A percentile compares a stretch with the other conserved stretches of the same genome.
These are phyloP conservation scores for Pyrrhoderma noxium DNA, from an alignment of 1,284 basidiomycete genomes.

Conservation along the genomic window DNA sequence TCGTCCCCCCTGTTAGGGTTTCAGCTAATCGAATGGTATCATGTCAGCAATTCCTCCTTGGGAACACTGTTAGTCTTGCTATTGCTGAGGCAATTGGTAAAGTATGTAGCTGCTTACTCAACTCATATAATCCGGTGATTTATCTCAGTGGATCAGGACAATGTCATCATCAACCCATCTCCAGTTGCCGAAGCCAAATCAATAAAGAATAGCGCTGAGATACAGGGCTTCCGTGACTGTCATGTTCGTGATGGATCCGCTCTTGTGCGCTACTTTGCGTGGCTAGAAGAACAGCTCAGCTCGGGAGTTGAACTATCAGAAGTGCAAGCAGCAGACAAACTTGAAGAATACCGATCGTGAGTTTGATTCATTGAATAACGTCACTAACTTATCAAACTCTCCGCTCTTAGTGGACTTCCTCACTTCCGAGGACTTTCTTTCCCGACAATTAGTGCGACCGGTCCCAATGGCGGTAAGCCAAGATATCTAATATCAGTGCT, in stretches of 20 bases:
- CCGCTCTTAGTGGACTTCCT: conserved; percentile 49
- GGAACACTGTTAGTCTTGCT: conserved; percentile 71
- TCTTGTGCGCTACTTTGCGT: conserved; percentile 83
- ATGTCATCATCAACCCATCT: conserved; percentile 57
- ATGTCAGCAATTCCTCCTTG: conserved; percentile 51
- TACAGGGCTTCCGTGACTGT: conserved; percentile 83
- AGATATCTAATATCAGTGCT: neutral
- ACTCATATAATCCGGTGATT: neutral
- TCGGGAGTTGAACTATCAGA: conserved; percentile 68
- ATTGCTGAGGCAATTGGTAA: conserved; percentile 70
- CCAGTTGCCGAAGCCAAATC: conserved; percentile 81
- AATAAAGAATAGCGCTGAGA: conserved; percentile 83
- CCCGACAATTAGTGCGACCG: conserved; percentile 86
- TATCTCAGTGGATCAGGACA: conserved; percentile 35
- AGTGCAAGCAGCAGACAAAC: conserved; percentile 70
- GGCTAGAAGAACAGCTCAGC: conserved; percentile 82
- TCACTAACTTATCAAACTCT: conserved; percentile 2
- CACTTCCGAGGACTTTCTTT: conserved; percentile 88
- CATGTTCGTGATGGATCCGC: conserved; percentile 92
- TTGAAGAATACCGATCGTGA: conserved; percentile 77
- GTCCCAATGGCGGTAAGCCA: conserved; percentile 72
- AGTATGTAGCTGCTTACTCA: conserved; percentile 29
- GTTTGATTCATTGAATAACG: conserved; percentile 27
- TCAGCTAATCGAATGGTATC: neutral
- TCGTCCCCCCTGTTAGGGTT: neutral